Evolutionary conservation across 2,329 filamentous ascomycete species (phyloP), one percentile per base, ranked within the genome.

Genomic region (Dendrostoma leiphaemia): DNA sequence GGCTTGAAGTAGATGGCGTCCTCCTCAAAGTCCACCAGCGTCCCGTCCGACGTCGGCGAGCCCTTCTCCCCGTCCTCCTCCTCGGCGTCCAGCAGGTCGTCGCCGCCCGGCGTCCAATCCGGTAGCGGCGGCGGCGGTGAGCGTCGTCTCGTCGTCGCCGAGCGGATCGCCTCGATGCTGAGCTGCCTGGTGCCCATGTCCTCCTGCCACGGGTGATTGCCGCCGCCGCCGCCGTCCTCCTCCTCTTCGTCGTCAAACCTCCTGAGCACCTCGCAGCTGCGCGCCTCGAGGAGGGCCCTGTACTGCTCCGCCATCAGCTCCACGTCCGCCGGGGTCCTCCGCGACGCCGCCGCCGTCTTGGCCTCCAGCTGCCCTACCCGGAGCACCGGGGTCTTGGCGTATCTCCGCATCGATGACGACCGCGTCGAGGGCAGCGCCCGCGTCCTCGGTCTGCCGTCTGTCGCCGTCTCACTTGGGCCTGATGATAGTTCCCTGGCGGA

Each of bases 251-350:
- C 45, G 7, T 13, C 13, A n/a, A n/a, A n/a, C n/a, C n/a, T n/a
- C 10, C 9, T 29, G 21, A 54, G 43, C n/a, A 43, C 21, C 13
- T 57, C 51, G 23, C 31, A 70, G 32, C 65, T 67, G 38, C 69
- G 69, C 0, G 71, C 69, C 19, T 76, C 73, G 4, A 81, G 65
- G 2, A 81, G 60, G 2, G 74, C 73, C 17, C 70, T 70, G 57
- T 82, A 82, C 50, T 80, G 76, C 40, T 79, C 75, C 21, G 78
- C 79, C 31, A 81, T 76, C 35, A 71, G 65, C 50, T 81, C 77
- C 31, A 75, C 73, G 59, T 72, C 78, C 1, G 71, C 69, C 1
- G 31, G 65, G 65, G 3, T 64, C 56, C 64, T 60, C 44, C 62
- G 54, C 41, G 57, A 54, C 23, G 62, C 58, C 13, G 61, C 54